Evolutionary conservation across 495 filamentous ascomycete genomes (phyloP).

Genomic region (Daldinia caldariorum): DNA sequence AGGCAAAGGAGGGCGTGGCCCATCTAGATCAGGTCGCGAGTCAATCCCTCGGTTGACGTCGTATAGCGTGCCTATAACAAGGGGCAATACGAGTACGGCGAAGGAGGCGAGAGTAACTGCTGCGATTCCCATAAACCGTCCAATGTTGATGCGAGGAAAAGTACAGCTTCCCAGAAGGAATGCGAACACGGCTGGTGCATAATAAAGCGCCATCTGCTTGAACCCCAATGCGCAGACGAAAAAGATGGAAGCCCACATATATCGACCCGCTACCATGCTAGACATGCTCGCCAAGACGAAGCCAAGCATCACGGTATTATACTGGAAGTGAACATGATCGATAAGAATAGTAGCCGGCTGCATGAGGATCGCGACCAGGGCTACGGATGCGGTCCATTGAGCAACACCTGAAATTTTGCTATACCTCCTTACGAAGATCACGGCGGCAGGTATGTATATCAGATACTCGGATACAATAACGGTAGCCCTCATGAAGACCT

Average conservation of each 20-base stretch:
- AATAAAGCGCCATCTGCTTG: slow-evolving; percentile 99
- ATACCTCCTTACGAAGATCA: slow-evolving; percentile 83
- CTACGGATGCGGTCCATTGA: slow-evolving; percentile 81
- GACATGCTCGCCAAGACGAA: slow-evolving; percentile 85
- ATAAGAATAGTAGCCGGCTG: slow-evolving; percentile 92
- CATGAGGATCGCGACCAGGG: slow-evolving; percentile 88
- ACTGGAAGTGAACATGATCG: slow-evolving; percentile 99
- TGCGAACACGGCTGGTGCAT: slow-evolving; percentile 90
- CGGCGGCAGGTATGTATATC: slow-evolving; percentile 83
- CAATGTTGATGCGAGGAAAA: slow-evolving; percentile 73
- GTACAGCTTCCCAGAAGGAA: slow-evolving; percentile 89
- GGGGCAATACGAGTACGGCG: slow-evolving; percentile 74
- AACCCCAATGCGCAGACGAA: slow-evolving; percentile 94
- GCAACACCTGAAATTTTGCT: slow-evolving; percentile 74
- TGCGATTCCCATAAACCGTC: slow-evolving; percentile 78
- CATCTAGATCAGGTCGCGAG: slow-evolving; percentile 58
- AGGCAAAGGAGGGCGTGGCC: slow-evolving; percentile 64
- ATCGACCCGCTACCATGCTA: slow-evolving; percentile 83
- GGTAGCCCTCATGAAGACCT: slow-evolving; percentile 94
- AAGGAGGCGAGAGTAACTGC: slow-evolving; percentile 77
- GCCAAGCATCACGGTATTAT: slow-evolving; percentile 98
- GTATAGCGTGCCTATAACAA: slow-evolving; percentile 71
- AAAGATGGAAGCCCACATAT: slow-evolving; percentile 89
- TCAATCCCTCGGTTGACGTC: slow-evolving; percentile 65
- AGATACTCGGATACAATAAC: slow-evolving; percentile 91